These are phyloP conservation scores for Wickerhamomyces sp. DNA, from an alignment of 1,139 yeast genomes.

Conservation along the genomic window DNA sequence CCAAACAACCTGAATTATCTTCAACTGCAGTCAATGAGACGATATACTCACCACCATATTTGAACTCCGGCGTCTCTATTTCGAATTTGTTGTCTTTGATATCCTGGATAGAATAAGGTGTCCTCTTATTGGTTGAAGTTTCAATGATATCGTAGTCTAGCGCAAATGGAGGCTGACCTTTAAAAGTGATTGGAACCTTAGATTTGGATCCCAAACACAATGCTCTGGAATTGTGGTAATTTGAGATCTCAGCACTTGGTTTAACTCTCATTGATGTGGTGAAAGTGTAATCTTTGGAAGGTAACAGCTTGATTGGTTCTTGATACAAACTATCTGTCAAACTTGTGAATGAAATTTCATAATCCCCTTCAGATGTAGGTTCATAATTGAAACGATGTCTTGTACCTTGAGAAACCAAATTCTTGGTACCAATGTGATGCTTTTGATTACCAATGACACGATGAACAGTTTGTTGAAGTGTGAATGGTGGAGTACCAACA, in stretches of 20 bases:
- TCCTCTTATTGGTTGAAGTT: conserved; percentile 40
- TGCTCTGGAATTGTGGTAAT: conserved; percentile 24
- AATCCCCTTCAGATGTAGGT: conserved; percentile 80
- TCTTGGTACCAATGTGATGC: conserved; percentile 31
- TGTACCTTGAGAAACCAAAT: conserved; percentile 32
- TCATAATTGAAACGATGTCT: conserved; percentile 59
- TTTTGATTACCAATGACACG: conserved; percentile 36
- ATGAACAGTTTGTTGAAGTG: conserved; percentile 56
- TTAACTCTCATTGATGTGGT: conserved; percentile 39
- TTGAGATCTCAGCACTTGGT: conserved; percentile 32
- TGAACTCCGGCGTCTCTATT: conserved; percentile 49
- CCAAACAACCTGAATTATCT: conserved; percentile 73
- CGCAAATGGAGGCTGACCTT: conserved; percentile 76
- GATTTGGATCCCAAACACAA: conserved; percentile 44
- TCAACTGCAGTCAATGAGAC: conserved; percentile 57
- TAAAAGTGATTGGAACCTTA: conserved; percentile 51
- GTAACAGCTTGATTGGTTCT: conserved; percentile 29
- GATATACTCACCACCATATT: conserved; percentile 65
- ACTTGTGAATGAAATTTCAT: conserved; percentile 61
- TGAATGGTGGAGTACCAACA: conserved; percentile 80
- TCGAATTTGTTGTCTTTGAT: conserved; percentile 35
- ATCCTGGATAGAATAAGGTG: conserved; percentile 37
- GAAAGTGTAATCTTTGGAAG: conserved; percentile 29
- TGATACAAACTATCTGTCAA: conserved; percentile 53
- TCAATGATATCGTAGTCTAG: conserved; percentile 64